Evolutionary conservation across 768 basidiomycete genomes (phyloP).

Genomic region (Lactifluus subvellereus): DNA sequence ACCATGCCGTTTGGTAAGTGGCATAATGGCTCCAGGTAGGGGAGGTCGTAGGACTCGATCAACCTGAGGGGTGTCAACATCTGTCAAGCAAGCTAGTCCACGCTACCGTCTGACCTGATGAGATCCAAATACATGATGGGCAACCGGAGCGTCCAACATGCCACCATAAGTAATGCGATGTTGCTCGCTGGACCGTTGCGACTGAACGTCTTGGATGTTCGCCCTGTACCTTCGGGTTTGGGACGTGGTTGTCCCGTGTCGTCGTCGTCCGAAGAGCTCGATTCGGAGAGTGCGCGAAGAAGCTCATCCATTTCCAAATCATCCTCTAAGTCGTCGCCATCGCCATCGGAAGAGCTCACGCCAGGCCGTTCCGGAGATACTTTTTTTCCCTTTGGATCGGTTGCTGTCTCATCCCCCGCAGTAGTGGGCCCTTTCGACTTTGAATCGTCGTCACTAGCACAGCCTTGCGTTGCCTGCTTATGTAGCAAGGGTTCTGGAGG

Average conservation of each 20-base stretch:
- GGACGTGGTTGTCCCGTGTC: constrained; percentile 2
- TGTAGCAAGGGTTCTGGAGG: constrained; percentile 54
- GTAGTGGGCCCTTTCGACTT: constrained; percentile 21
- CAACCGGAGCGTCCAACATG: constrained; percentile 73
- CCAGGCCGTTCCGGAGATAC: neutral
- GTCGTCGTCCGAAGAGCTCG: constrained; percentile 30
- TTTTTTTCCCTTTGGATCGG: neutral
- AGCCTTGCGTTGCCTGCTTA: constrained; percentile 33
- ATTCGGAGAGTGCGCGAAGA: constrained; percentile 36
- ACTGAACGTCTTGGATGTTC: constrained; percentile 21
- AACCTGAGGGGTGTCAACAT: constrained; percentile 38
- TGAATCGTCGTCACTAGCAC: constrained; percentile 5
- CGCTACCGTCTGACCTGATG: constrained; percentile 41
- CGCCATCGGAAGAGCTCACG: constrained; percentile 28
- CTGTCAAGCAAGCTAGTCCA: neutral
- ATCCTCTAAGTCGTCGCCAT: constrained; percentile 30
- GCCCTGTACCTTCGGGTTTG: constrained; percentile 10
- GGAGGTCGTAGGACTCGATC: constrained; percentile 70
- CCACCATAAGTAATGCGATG: constrained; percentile 66
- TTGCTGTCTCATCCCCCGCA: constrained; percentile 20
- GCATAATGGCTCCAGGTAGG: constrained; percentile 70
- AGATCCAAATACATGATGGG: constrained; percentile 76
- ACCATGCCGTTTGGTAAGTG: constrained; percentile 57
- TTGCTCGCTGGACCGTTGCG: constrained; percentile 43
- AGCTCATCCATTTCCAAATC: constrained; percentile 38